Percentiles rank a stretch among this genome's conserved stretches.
Conservation (phyloP, 2,329 filamentous ascomycete species). For the Ophiostoma sp. region DNA sequence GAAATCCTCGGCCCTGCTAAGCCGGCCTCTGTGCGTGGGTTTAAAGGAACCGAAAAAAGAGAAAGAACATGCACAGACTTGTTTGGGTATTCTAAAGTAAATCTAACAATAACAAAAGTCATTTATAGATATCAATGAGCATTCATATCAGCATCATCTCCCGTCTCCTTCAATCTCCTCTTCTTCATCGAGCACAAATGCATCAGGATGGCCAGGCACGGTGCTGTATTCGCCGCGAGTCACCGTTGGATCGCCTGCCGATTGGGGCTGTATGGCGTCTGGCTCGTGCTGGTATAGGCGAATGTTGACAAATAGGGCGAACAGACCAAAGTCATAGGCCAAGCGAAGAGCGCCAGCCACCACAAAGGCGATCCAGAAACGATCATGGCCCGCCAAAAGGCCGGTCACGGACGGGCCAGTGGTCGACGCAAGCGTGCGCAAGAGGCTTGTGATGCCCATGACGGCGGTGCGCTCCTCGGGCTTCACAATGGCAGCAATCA, state of each 20-base stretch:
- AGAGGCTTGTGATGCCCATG: constrained; percentile 61
- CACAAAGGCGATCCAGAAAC: constrained; percentile 60
- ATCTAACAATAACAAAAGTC: neutral
- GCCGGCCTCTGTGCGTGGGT: neutral
- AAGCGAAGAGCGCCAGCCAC: constrained; percentile 50
- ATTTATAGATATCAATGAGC: neutral
- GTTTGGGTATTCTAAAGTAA: neutral
- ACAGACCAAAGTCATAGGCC: constrained; percentile 55
- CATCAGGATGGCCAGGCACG: constrained; percentile 24
- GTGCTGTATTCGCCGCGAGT: constrained; percentile 41
- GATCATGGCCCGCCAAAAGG: constrained; percentile 45
- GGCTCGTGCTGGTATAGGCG: constrained; percentile 45
- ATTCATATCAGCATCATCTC: neutral
- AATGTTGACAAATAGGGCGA: constrained; percentile 55
- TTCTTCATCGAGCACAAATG: constrained; percentile 25
- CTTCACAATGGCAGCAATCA: constrained; percentile 61
- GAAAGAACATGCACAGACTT: neutral
- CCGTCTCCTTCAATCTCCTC: constrained; percentile 31
- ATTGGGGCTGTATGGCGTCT: constrained; percentile 38
- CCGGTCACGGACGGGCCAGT: constrained; percentile 53
- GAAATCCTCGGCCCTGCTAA: neutral
- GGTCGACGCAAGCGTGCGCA: constrained; percentile 56
- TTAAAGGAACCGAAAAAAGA: neutral
- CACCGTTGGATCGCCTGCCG: constrained; percentile 57
- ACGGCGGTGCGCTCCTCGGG: constrained; percentile 62